Evolutionary conservation across 2,329 filamentous ascomycete genomes (phyloP), one percentile per base, ranked within the genome.

Genomic region (Pyricularia grisea): DNA sequence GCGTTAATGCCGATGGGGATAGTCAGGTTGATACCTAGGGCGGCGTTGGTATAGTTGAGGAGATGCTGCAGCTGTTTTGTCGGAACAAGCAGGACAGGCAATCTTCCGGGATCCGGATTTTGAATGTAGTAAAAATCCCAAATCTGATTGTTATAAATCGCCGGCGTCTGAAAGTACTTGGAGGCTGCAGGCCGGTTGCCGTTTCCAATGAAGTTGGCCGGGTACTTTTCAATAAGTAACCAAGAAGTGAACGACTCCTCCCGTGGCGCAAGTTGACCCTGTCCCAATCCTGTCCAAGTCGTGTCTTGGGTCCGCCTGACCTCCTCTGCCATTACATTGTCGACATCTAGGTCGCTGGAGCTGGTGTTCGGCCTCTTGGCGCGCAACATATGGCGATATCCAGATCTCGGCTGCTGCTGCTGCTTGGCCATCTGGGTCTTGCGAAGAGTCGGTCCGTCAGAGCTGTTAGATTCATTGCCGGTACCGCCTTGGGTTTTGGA

Each of bases 81-180:
- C 0, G 88, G 86, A 0, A 96, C 85, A 50, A 97, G 83, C 28
- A 94, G 77, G 30, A 90, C 80, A 1, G 89, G 87, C 9, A 80
- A 72, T 3, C 80, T 55, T 23, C 30, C 30, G 17, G 33, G 76
- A 20, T 75, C 72, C 0, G 86, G 85, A 66, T 86, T 81, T 75
- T 88, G 83, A 50, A 93, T 75, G 76, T 91, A 93, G 77, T 90
- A 93, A 68, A 97, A 80, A 71, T 94, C 88, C 93, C 93, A 97
- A 12, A 81, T 75, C 70, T 87, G 84, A 2, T 81, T 78, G 73
- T 85, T 86, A 72, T 91, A 81, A 67, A 92, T 84, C 2, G 77
- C 77, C 50, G 85, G 81, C 3, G 76, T 74, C 42, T 85, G 81
- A 73, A 92, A 92, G 76, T 86, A 84, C 0, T 80, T 78, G 27